Evolutionary conservation across 1,284 basidiomycete genomes (phyloP).

Genomic region (Bondarzewia mesenterica): DNA sequence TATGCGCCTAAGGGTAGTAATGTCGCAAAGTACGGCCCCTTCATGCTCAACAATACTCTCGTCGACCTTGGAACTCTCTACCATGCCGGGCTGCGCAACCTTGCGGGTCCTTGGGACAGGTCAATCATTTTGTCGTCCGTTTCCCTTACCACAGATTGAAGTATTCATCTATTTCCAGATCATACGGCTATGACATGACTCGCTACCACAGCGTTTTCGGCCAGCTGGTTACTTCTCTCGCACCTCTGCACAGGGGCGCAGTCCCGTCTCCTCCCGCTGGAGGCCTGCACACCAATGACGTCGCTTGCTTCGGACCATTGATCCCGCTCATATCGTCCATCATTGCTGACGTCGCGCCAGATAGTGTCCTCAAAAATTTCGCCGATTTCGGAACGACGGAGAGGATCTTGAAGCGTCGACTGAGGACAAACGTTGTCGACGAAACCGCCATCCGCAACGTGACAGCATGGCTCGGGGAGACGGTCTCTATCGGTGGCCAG

Average conservation of each 20-base stretch:
- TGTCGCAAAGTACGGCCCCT: neutral
- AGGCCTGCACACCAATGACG: neutral
- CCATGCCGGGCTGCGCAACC: neutral
- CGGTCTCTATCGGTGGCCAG: neutral
- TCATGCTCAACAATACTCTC: neutral
- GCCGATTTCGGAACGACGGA: neutral
- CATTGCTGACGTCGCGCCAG: neutral
- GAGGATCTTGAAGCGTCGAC: neutral
- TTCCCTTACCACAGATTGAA: too few species aligned
- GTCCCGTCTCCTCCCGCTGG: neutral
- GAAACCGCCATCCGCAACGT: neutral
- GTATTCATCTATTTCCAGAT: too few species aligned
- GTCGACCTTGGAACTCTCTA: neutral
- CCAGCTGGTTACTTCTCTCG: neutral
- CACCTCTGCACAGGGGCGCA: neutral
- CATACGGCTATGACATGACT: neutral
- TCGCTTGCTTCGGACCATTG: neutral
- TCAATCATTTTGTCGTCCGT: too few species aligned
- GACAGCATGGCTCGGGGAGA: neutral
- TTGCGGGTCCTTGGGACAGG: neutral
- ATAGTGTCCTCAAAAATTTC: neutral
- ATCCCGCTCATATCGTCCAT: neutral
- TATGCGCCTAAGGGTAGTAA: neutral
- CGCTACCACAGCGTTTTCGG: neutral
- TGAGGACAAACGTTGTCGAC: neutral